phyloP scores from a whole-genome alignment of 176 grass and related monocot species.

The Saccharum spontaneum region DNA sequence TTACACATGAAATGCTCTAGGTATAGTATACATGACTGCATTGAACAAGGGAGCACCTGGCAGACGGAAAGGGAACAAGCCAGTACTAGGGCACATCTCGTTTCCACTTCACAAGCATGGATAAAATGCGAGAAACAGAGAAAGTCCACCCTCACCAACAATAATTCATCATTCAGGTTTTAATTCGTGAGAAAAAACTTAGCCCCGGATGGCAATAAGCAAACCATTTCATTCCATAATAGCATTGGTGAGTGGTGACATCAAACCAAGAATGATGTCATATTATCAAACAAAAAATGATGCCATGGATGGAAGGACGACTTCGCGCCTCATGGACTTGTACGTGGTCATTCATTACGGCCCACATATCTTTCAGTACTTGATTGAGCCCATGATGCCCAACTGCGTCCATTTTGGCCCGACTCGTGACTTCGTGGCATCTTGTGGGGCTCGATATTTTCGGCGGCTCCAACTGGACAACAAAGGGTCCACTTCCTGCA shows the following conservation, averaged over 20 bases:
- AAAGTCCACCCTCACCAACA: not conserved
- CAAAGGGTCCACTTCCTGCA: not conserved
- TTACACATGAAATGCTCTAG: too few species aligned
- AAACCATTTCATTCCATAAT: not conserved
- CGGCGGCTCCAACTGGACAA: not conserved
- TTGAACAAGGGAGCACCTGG: not conserved
- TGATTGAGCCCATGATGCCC: not conserved
- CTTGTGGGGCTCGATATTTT: not conserved
- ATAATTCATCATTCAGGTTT: not conserved
- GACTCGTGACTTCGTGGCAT: not conserved
- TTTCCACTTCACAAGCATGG: constrained; percentile 8
- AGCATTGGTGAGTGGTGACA: not conserved
- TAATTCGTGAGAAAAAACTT: not conserved
- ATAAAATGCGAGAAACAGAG: not conserved
- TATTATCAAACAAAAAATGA: not conserved
- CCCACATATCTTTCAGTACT: not conserved
- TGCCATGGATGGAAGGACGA: not conserved
- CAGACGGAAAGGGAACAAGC: not conserved
- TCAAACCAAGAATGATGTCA: not conserved
- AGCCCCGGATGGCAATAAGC: not conserved
- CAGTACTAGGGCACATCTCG: not conserved
- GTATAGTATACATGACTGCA: not conserved
- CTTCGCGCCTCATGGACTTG: not conserved
- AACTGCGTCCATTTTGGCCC: not conserved
- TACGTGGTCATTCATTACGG: not conserved